A percentile compares a stretch with the other conserved stretches of the same genome.
Evolutionary conservation across 805 yeast species (phyloP).

Genomic region (Yarrowia deformans): DNA sequence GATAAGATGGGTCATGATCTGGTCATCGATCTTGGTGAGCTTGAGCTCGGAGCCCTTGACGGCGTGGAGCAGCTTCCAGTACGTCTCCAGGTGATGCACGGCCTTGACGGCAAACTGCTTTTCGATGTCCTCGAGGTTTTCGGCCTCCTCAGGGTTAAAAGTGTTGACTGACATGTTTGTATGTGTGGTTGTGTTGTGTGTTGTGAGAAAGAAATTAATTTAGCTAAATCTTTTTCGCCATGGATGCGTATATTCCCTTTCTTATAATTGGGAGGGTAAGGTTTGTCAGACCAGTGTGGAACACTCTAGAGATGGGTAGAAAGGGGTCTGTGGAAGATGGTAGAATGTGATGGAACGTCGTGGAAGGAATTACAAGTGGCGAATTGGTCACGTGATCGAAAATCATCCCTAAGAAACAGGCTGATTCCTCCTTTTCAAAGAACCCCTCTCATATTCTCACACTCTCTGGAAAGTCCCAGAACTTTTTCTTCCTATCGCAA

Average conservation of each 20-base stretch:
- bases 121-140: constrained; percentile 93
- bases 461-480: constrained; percentile 28
- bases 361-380: background rate
- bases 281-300: background rate
- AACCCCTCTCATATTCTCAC: background rate
- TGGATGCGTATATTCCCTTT: background rate
- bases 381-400: background rate
- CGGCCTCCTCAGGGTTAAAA: constrained; percentile 89
- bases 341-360: background rate
- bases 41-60: constrained; percentile 81
- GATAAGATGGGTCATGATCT: constrained; percentile 53
- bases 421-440: no score
- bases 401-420: no score
- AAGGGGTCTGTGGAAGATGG: background rate
- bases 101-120: constrained; percentile 98
- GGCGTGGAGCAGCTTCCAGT: constrained; percentile 80
- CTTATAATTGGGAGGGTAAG: constrained; percentile 9
- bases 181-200: background rate
- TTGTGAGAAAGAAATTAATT: background rate
- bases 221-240: background rate
- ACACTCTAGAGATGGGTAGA: background rate
- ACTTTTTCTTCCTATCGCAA: constrained; percentile 11
- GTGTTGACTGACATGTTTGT: constrained; percentile 40
- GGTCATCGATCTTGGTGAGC: constrained; percentile 54
- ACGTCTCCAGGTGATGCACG: constrained; percentile 81